Base-by-base conservation (phyloP, 2,329 filamentous ascomycete genomes). In the Botrytis medusae region DNA sequence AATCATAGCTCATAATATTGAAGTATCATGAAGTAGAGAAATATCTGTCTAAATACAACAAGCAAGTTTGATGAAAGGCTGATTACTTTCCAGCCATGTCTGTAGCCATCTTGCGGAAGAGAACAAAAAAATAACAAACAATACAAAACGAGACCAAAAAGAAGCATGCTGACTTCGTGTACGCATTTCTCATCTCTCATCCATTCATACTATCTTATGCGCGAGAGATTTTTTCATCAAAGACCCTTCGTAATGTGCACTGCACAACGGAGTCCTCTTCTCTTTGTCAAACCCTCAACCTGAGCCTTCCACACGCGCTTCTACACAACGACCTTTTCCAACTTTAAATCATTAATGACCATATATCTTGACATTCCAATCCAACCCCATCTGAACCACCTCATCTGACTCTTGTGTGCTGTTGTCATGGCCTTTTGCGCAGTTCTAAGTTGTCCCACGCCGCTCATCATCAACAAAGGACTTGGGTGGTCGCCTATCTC, bases 351-450 rank as follows among this genome's bases (percentile, higher is more conserved):
- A 83, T 99, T 99, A 46, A 98, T 88, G 73, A 94, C 88, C 96
- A 99, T 98, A 83, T 98, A 99, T 74, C 96, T 87, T 79, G 94
- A 96, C 73, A 97, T 81, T 0, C 89, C 87, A 80, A 99, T 97
- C 94, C 95, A 99, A 4, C 94, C 93, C 88, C 94, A 98, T 12
- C 96, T 89, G 81, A 98, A 99, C 96, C 96, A 99, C 54, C 93
- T 89, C 96, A 99, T 99, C 87, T 99, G 96, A 82, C 94, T 98
- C 83, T 90, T 86, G 84, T 99, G 96, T 42, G 93, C 95, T 72
- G 88, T 87, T 2, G 93, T 94, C 96, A 99, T 99, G 46, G 96
- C 95, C 72, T 85, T 87, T 84, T 95, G 92, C 12, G 93, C 95
- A 44, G 86, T 88, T 76, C 91, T 86, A 76, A 91, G 89, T 72